A percentile compares a stretch with the other conserved stretches of the same genome.
phyloP scores from a whole-genome alignment of 2,329 filamentous ascomycete species.

The Fusarium staphyleae region DNA sequence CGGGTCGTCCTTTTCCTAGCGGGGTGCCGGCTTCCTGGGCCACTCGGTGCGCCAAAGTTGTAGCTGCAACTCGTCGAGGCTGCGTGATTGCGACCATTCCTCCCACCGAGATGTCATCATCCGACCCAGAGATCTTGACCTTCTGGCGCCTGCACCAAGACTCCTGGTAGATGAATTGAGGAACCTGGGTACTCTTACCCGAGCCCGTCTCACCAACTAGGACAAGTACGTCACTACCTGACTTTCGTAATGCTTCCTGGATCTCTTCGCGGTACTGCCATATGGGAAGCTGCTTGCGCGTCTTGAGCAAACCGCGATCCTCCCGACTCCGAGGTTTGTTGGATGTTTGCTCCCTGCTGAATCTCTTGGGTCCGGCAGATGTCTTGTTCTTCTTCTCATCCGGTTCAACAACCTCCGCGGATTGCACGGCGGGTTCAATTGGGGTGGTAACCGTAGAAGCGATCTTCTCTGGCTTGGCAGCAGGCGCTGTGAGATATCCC shows the following conservation, averaged over 20 bases:
- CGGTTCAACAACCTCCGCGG: conserved; percentile 1
- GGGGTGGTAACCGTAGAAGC: conserved; percentile 10
- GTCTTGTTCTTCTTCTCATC: background rate
- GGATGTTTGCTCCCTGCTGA: conserved; percentile 15
- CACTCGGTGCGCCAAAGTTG: conserved; percentile 86
- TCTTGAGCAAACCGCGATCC: conserved; percentile 48
- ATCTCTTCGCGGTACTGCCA: conserved; percentile 78
- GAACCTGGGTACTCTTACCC: conserved; percentile 95
- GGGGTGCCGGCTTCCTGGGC: conserved; percentile 74
- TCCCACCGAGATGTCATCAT: conserved; percentile 63
- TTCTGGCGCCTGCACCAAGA: conserved; percentile 75
- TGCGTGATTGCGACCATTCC: conserved; percentile 94
- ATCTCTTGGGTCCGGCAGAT: conserved; percentile 10
- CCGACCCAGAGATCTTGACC: conserved; percentile 54
- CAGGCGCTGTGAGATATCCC: conserved; percentile 55
- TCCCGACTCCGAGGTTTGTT: conserved; percentile 32
- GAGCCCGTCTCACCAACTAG: conserved; percentile 94
- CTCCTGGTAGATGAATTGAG: conserved; percentile 83
- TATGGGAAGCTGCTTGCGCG: conserved; percentile 78
- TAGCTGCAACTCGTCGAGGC: conserved; percentile 91
- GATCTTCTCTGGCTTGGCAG: conserved; percentile 36
- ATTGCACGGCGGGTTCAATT: conserved; percentile 3
- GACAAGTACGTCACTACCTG: conserved; percentile 75
- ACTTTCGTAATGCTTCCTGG: conserved; percentile 61
- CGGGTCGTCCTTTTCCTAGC: conserved; percentile 49